Base-by-base conservation (phyloP, 495 filamentous ascomycete species). In the Aspergillus nidulans region DNA sequence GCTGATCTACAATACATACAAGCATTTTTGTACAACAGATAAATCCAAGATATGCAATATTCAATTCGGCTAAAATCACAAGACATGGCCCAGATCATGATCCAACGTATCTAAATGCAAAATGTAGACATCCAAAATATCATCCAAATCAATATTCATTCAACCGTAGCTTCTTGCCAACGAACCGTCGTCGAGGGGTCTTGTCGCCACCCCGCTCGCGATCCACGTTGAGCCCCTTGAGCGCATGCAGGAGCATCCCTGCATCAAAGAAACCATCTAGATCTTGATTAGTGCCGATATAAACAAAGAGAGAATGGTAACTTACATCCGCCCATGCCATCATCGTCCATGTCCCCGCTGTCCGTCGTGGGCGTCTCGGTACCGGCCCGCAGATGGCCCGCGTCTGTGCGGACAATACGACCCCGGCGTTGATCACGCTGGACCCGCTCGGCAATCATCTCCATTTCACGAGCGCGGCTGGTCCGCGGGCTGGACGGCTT, bases 221-320 rank as follows among this genome's bases (percentile, higher is more conserved):
- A 24, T 80, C 76, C 42, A 77, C 75, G 56, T 70, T 76, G 21
- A 80, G 67, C 6, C 76, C 86, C 67, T 91, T 92, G 24, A 96
- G 81, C 9, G 90, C 91, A 68, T 92, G 88, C 7, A 92, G 78
- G 6, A 96, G 80, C 89, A 95, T 92, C 28, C 91, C 91, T 2
- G 91, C 90, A 72, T 96, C 91, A 72, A 96, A 96, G 78, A 96
- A 96, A 34, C 91, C 91, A 77, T 96, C 91, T 96, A 61, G 25
- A 42, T 38, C 1, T 21, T 15, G 59, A 73, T 66, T 52, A 45
- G 44, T 49, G 46, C 38, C 49, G 18, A 44, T 43, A 19, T 49
- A 58, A 39, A 20, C 23, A 47, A 56, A 60, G 26, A 57, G 56
- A 38, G 18, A 16, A 56, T 24, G 45, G 32, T 57, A 40, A 84